Base-by-base conservation (phyloP, 2,329 filamentous ascomycete species). In the Sclerotinia subarctica region DNA sequence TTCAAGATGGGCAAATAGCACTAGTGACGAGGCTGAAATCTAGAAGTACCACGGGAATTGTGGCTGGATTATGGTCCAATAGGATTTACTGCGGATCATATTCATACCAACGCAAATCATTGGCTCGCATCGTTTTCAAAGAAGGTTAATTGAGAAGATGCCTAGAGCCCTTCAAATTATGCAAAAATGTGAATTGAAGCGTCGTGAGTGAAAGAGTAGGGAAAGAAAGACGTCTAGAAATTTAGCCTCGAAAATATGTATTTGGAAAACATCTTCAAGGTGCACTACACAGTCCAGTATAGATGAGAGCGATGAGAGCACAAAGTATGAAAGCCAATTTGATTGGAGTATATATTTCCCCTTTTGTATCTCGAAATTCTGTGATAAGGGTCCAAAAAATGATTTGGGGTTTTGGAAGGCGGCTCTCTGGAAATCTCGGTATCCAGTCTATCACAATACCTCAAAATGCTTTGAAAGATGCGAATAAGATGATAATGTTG, bases 1-100 rank as follows among this genome's bases (percentile, higher is more conserved):
- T 69, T 42, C 66, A 49, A 60, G 60, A 60, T 51, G 57, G 29
- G 47, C 32, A 46, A 56, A 47, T 26, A 47, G 51, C 49, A 44
- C 66, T 68, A 68, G 38, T 47, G 68, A 59, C 69, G 63, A 70
- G 69, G 69, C 66, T 70, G 67, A 58, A 51, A 38, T 57, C 5
- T 19, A 19, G 8, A 15, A 15, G 32, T 6, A 21, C 3, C 17
- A 42, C 38, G 15, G 0, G 29, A 24, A 15, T n/a, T 64, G 35
- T 44, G 49, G 65, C 44, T 60, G 60, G 49, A 19, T 10, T 26
- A 29, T 24, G 29, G 29, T 21, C 42, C 38, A 64, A 52, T 46
- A 29, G 17, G 15, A 42, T 57, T 59, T 60, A 17, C 15, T 26
- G 42, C 6, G 29, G 29, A 29, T 15, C 53, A n/a, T n/a, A 17